A percentile compares a stretch with the other conserved stretches of the same genome.
phyloP scores from a whole-genome alignment of 2,329 filamentous ascomycete species.

The Pseudocercospora eumusae region DNA sequence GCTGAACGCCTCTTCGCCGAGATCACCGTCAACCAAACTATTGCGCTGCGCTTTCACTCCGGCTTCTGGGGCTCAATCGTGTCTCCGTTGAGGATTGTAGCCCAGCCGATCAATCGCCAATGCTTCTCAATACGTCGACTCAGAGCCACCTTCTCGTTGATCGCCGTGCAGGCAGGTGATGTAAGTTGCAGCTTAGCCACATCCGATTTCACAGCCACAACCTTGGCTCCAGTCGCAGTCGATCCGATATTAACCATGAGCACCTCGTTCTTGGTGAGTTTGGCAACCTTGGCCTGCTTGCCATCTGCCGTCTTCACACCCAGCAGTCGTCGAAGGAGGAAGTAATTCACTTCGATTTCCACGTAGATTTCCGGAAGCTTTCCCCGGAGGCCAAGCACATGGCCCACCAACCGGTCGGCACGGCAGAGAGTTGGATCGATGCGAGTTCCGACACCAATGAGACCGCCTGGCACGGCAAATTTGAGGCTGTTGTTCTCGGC shows the following conservation, averaged over 20 bases:
- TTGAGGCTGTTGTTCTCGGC: slow-evolving; percentile 98
- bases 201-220: slow-evolving; percentile 95
- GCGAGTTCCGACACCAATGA: slow-evolving; percentile 96
- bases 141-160: slow-evolving; percentile 96
- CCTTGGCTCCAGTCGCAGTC: slow-evolving; percentile 95
- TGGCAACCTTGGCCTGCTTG: slow-evolving; percentile 99
- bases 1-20: not conserved
- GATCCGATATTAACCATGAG: slow-evolving; percentile 99
- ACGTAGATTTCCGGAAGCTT: slow-evolving; percentile 95
- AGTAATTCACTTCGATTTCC: slow-evolving; percentile 99
- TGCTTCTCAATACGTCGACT: slow-evolving; percentile 98
- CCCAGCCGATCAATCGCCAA: slow-evolving; percentile 91
- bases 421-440: slow-evolving; percentile 97
- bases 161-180: slow-evolving; percentile 82
- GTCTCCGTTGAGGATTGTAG: slow-evolving; percentile 30
- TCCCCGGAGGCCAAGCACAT: slow-evolving; percentile 93
- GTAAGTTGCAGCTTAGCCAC: slow-evolving; percentile 92
- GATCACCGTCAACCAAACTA: not conserved
- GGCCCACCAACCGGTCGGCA: slow-evolving; percentile 97
- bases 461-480: slow-evolving; percentile 93
- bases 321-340: slow-evolving; percentile 87
- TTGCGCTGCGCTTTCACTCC: not conserved
- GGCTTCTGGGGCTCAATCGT: slow-evolving; percentile 28
- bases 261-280: slow-evolving; percentile 96
- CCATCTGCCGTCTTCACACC: slow-evolving; percentile 97